These are phyloP conservation scores for Colletotrichum cordylinicola DNA, from an alignment of 2,329 filamentous ascomycete species.

Conservation along the genomic window DNA sequence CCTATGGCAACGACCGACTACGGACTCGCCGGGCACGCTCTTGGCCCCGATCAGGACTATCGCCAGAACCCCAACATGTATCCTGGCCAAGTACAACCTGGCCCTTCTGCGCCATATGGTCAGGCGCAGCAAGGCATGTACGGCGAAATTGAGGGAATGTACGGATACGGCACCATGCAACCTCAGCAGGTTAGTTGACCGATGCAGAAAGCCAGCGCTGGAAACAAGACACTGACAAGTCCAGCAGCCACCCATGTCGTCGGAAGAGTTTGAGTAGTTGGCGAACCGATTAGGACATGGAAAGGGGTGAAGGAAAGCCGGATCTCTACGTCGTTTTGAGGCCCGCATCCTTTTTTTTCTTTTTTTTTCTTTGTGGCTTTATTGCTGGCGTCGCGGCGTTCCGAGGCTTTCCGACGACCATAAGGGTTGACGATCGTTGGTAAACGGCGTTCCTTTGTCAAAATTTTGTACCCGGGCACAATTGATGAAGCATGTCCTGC, in stretches of 20 bases:
- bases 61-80: constrained; percentile 84
- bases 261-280: constrained; percentile 50
- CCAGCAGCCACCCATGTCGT: constrained; percentile 46
- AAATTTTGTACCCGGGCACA: not conserved
- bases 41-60: constrained; percentile 78
- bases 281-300: not conserved
- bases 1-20: constrained; percentile 67
- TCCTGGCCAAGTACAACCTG: constrained; percentile 76
- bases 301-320: not conserved
- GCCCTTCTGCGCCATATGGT: constrained; percentile 74
- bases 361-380: not conserved
- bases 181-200: constrained; percentile 77
- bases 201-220: not conserved
- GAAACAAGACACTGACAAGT: not conserved
- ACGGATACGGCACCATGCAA: constrained; percentile 80
- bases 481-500: not conserved
- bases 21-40: constrained; percentile 64
- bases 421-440: not conserved
- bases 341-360: not conserved
- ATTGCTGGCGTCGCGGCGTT: constrained; percentile 14
- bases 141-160: constrained; percentile 82
- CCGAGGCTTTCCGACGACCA: not conserved
- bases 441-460: not conserved
- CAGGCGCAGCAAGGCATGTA: constrained; percentile 84
- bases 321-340: not conserved